Evolutionary conservation across 2,329 filamentous ascomycete genomes (phyloP).

Genomic region (Aspergillus phoenicis): DNA sequence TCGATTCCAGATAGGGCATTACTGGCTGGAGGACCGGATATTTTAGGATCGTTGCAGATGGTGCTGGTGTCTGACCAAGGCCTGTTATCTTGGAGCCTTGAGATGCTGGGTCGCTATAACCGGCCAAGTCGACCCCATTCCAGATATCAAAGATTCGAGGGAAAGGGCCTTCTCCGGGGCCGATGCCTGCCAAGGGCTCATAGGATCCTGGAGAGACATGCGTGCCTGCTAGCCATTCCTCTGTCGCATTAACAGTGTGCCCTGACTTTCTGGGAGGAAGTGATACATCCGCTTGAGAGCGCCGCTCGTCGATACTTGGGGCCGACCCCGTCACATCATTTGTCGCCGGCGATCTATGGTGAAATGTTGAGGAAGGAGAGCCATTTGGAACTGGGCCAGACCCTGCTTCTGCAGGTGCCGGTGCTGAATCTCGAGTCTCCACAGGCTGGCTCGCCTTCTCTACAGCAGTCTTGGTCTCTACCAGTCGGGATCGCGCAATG

Average conservation of each 20-base stretch:
- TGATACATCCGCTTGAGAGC: slow-evolving; percentile 25
- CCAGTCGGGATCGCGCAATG: slow-evolving; percentile 71
- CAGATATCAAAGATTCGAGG: slow-evolving; percentile 36
- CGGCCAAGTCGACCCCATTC: slow-evolving; percentile 33
- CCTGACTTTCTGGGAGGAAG: slow-evolving; percentile 23
- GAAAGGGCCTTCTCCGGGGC: slow-evolving; percentile 31
- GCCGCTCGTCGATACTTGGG: slow-evolving; percentile 34
- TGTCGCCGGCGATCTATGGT: slow-evolving; percentile 31
- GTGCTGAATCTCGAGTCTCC: slow-evolving; percentile 2
- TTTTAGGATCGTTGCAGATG: slow-evolving; percentile 53
- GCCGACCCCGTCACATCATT: slow-evolving; percentile 34
- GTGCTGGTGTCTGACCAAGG: slow-evolving; percentile 53
- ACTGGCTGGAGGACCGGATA: slow-evolving; percentile 86
- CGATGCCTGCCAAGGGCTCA: slow-evolving; percentile 30
- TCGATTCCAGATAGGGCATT: slow-evolving; percentile 74
- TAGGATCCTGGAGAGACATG: slow-evolving; percentile 38
- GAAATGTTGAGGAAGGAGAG: slow-evolving; percentile 30
- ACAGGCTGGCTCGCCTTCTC: slow-evolving; percentile 8
- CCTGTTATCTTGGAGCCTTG: slow-evolving; percentile 60
- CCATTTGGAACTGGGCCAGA: slow-evolving; percentile 24
- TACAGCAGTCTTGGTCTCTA: slow-evolving; percentile 38
- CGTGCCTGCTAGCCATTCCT: slow-evolving; percentile 38
- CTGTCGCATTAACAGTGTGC: slow-evolving; percentile 30
- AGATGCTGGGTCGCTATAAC: slow-evolving; percentile 48
- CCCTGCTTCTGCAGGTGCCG: slow-evolving; percentile 11